Conservation (phyloP, 1,284 basidiomycete genomes). For the Papiliotrema nemorosa region DNA sequence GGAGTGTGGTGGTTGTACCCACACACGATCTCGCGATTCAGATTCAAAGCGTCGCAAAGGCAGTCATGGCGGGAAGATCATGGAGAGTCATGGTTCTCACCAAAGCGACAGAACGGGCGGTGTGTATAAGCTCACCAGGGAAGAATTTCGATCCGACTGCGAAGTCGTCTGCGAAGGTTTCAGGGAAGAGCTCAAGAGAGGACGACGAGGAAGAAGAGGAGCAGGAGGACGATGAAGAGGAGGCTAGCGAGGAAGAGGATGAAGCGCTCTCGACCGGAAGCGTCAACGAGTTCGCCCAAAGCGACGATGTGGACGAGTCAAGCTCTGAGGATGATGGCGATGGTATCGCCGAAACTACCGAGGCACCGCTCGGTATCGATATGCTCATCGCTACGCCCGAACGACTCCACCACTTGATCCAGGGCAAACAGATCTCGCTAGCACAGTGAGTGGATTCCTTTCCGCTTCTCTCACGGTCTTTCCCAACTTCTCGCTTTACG, state of each 20-base stretch:
- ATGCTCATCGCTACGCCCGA: slow-evolving; percentile 49
- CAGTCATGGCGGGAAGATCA: slow-evolving; percentile 65
- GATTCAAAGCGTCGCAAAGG: slow-evolving; percentile 76
- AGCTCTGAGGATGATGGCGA: neutral
- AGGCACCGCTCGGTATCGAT: slow-evolving; percentile 36
- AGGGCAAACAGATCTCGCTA: slow-evolving; percentile 63
- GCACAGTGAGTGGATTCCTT: slow-evolving; percentile 58
- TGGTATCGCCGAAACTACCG: slow-evolving; percentile 4
- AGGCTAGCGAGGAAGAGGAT: slow-evolving; percentile 12
- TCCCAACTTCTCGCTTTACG: too few species aligned
- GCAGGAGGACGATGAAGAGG: slow-evolving; percentile 13
- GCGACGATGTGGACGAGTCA: slow-evolving; percentile 3
- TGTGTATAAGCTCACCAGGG: slow-evolving; percentile 41
- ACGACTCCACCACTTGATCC: slow-evolving; percentile 57
- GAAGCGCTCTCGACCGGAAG: slow-evolving; percentile 20
- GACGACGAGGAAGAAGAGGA: slow-evolving; percentile 6
- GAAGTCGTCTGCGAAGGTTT: neutral
- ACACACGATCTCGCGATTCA: slow-evolving; percentile 96
- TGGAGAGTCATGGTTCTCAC: slow-evolving; percentile 80
- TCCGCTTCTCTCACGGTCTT: neutral
- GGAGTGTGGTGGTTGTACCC: slow-evolving; percentile 81
- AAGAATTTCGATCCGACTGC: slow-evolving; percentile 5
- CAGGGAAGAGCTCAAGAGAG: neutral
- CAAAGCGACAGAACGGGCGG: slow-evolving; percentile 62
- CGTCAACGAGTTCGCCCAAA: slow-evolving; percentile 19